Evolutionary conservation across 108 stramenopile genomes (phyloP).

Genomic region (Cylindrotheca closterium): DNA sequence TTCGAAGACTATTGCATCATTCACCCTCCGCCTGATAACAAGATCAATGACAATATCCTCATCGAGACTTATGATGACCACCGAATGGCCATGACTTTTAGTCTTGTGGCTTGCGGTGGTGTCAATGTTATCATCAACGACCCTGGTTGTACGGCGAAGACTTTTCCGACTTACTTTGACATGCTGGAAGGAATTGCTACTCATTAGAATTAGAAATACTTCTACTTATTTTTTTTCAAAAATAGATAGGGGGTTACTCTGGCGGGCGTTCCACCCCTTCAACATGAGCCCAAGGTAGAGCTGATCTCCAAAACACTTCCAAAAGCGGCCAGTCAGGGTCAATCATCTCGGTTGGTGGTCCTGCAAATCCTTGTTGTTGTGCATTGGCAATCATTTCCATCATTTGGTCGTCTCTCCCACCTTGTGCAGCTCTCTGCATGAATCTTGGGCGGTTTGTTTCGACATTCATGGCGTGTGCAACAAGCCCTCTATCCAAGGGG

Average conservation of each 20-base stretch:
- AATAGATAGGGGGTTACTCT: neutral
- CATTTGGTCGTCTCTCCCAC: neutral
- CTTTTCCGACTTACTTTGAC: conserved; percentile 96
- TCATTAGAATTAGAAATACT: conserved; percentile 13
- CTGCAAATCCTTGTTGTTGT: conserved; percentile 24
- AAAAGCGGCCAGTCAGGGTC: conserved; percentile 81
- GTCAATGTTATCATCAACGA: conserved; percentile 94
- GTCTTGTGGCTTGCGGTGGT: conserved; percentile 94
- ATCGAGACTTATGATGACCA: conserved; percentile 99
- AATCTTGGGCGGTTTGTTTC: conserved; percentile 69
- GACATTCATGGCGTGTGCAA: conserved; percentile 70
- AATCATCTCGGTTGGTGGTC: conserved; percentile 40
- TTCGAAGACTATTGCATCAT: conserved; percentile 93
- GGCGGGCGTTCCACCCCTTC: conserved; percentile 64
- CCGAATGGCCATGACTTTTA: conserved; percentile 97
- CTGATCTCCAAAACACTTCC: conserved; percentile 70
- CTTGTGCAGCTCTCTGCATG: conserved; percentile 36
- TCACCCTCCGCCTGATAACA: conserved; percentile 82
- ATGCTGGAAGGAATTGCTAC: conserved; percentile 84
- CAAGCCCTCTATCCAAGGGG: conserved; percentile 64
- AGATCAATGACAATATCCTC: conserved; percentile 83
- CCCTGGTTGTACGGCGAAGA: conserved; percentile 96
- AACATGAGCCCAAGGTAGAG: conserved; percentile 81
- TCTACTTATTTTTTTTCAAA: neutral
- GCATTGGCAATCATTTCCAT: conserved; percentile 29